phyloP scores from a whole-genome alignment of 305 asterid genomes.

The Fraxinus paxiana region DNA sequence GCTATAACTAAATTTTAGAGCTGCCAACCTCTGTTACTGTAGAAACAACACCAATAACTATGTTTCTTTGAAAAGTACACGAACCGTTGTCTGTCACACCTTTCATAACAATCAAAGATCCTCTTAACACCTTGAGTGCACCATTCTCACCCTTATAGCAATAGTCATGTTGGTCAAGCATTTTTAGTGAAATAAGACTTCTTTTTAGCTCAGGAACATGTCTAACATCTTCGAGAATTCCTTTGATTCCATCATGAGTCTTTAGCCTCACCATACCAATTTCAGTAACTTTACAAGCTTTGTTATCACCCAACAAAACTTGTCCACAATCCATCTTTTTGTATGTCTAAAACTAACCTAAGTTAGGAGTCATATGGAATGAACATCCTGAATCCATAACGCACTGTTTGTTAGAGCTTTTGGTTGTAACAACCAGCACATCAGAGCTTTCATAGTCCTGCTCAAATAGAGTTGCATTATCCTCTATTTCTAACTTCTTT shows the following conservation, averaged over 20 bases:
- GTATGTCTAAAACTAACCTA: no score
- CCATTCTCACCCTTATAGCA: background rate
- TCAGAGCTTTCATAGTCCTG: background rate
- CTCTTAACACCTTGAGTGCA: no score
- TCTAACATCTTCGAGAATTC: background rate
- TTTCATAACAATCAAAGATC: background rate
- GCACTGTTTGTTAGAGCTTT: background rate
- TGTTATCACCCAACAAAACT: background rate
- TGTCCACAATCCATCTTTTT: background rate
- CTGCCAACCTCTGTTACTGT: background rate
- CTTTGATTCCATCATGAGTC: background rate
- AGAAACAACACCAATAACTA: background rate
- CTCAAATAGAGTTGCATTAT: background rate
- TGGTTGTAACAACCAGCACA: background rate
- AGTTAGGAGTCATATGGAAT: background rate
- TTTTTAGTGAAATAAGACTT: background rate
- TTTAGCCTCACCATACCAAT: background rate
- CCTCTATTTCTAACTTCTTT: no score
- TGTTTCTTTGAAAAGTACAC: background rate
- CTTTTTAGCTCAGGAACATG: background rate
- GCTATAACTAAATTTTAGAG: background rate
- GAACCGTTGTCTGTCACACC: background rate
- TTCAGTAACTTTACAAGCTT: background rate
- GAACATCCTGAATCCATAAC: background rate
- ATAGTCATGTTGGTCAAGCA: background rate